Evolutionary conservation across 2,329 filamentous ascomycete genomes (phyloP), one percentile per base, ranked within the genome.

Genomic region (Pyrenophora seminiperda): DNA sequence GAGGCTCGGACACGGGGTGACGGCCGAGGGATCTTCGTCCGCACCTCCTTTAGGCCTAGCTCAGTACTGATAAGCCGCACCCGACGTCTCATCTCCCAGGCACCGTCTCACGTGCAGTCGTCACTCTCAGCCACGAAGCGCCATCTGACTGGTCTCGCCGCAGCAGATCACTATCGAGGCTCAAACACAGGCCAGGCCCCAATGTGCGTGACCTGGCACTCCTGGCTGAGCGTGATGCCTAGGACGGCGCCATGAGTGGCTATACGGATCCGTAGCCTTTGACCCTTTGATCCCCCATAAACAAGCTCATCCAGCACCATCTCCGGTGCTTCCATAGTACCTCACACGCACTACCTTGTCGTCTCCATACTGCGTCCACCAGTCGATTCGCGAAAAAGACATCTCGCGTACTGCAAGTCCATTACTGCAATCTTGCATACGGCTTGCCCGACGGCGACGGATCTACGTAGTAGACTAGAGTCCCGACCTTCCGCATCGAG

Each of bases 211-310:
- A 70, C 63, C 58, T 46, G n/a, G n/a, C n/a, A n/a, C n/a, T n/a
- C n/a, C n/a, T n/a, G 18, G 39, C 22, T 29, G 45, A 47, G 51
- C 59, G 58, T 55, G 56, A 54, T 58, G 59, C 43, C 67, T 50
- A 53, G 45, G 36, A 44, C 68, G 64, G 67, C 66, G 67, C 61
- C 64, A 41, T 69, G 61, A 71, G 57, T 71, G 69, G 69, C 62
- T 66, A 53, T 54, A n/a, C n/a, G n/a, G n/a, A n/a, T n/a, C n/a
- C n/a, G n/a, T n/a, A 48, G 48, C 41, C 36, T 47, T 52, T 40
- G 39, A 41, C 44, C 59, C 59, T 56, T 62, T 62, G 32, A 44
- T 50, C 41, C 47, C 36, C 30, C 47, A 53, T 53, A 50, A 53
- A 41, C 40, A 39, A 31, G 34, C 31, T 20, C 32, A 10, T 15